Percentiles rank a stretch among this genome's conserved stretches.
These are phyloP conservation scores for Suillus occidentalis DNA, from an alignment of 768 basidiomycete genomes.

Conservation along the genomic window DNA sequence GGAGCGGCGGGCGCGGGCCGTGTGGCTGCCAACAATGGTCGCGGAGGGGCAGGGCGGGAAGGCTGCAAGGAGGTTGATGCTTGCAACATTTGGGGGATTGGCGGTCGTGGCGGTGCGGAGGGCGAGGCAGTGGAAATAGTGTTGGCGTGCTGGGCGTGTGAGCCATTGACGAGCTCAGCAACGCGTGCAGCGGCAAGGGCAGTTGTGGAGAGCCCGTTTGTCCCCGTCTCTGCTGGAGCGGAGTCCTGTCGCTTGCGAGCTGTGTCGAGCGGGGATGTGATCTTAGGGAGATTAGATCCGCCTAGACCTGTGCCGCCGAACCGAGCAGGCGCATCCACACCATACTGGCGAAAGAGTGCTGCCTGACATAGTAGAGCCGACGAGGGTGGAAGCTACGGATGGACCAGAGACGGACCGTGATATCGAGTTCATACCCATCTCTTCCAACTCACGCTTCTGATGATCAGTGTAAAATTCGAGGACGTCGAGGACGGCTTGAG, in stretches of 20 bases:
- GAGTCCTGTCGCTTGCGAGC: constrained; percentile 49
- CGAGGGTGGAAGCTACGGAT: constrained; percentile 30
- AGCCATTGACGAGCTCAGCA: constrained; percentile 62
- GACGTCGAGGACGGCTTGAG: constrained; percentile 95
- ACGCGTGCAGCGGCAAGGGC: constrained; percentile 55
- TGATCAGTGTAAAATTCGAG: constrained; percentile 98
- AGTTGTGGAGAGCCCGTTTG: constrained; percentile 41
- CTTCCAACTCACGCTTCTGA: constrained; percentile 91
- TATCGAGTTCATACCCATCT: constrained; percentile 37
- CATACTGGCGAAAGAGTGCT: constrained; percentile 35
- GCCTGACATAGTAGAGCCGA: constrained; percentile 29
- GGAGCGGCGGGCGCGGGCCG: constrained; percentile 56
- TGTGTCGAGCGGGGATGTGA: constrained; percentile 34
- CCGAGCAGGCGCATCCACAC: constrained; percentile 58
- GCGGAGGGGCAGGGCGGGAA: constrained; percentile 66
- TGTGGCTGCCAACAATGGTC: constrained; percentile 58
- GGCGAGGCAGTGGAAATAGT: constrained; percentile 38
- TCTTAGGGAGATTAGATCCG: constrained; percentile 54
- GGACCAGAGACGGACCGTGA: constrained; percentile 22
- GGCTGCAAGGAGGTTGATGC: constrained; percentile 47
- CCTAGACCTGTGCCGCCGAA: constrained; percentile 95
- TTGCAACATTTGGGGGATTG: constrained; percentile 26
- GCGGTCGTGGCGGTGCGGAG: constrained; percentile 25
- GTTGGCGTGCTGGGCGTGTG: constrained; percentile 40
- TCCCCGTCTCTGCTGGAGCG: constrained; percentile 36